These are phyloP conservation scores for Effrenium voratum DNA, from an alignment of 73 alveolate species.

Conservation along the genomic window DNA sequence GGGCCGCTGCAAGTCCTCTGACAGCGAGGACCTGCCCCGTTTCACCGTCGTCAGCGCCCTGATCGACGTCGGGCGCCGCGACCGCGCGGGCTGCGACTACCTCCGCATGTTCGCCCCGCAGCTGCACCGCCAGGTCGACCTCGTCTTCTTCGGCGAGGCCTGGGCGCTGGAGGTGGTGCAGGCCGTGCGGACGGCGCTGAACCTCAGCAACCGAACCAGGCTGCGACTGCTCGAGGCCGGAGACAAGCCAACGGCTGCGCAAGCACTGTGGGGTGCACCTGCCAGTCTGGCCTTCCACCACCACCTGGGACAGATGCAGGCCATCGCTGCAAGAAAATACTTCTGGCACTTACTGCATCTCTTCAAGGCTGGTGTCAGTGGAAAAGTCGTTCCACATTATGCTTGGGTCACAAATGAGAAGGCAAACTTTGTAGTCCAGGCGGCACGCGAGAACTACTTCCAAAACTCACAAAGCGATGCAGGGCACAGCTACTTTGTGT, in stretches of 20 bases:
- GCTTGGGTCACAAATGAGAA: slow-evolving; percentile 3
- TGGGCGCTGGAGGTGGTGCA: slow-evolving; percentile 7
- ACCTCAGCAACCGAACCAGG: neutral
- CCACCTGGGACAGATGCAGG: neutral
- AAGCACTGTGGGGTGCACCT: neutral
- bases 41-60: slow-evolving; percentile 16
- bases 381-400: neutral
- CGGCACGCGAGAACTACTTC: slow-evolving; percentile 4
- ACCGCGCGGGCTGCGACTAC: slow-evolving; percentile 17
- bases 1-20: slow-evolving; percentile 29
- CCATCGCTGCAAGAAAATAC: neutral
- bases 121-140: slow-evolving; percentile 20
- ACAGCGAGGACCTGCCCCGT: neutral
- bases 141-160: slow-evolving; percentile 2
- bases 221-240: neutral
- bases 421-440: neutral
- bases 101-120: slow-evolving; percentile 19
- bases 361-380: neutral
- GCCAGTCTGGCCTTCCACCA: slow-evolving; percentile 20
- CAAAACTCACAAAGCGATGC: neutral
- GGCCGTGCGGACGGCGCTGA: neutral
- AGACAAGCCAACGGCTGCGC: neutral
- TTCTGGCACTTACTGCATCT: neutral
- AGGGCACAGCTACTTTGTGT: neutral
- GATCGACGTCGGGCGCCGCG: slow-evolving; percentile 25